Base-by-base conservation (phyloP, 176 grass and related monocot species). In the Guadua angustifolia region DNA sequence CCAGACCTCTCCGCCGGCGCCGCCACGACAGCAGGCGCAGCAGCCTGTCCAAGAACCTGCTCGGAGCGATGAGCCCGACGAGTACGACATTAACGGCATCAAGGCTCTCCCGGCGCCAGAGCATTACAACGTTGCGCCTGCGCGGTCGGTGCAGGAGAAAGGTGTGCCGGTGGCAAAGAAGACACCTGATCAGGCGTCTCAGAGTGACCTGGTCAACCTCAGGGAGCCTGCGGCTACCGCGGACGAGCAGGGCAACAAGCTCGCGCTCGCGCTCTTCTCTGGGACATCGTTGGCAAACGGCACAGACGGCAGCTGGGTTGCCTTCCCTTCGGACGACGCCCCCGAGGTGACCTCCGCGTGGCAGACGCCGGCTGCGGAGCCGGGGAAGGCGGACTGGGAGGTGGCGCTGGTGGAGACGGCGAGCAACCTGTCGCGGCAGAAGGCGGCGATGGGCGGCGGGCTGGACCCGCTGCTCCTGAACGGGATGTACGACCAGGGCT, bases 401-500 rank as follows among this genome's bases (percentile, higher is more conserved):
- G 62, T 95, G 4, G 87, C 77, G 8, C 85, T 98, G 0, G 93
- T 95, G 53, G 95, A 95, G 43, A 95, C 88, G 9, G 82, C 91
- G 9, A 98, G 91, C 79, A 93, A 73, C 80, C 87, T 95, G 53
- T 86, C 87, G 0, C 80, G 83, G 60, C 92, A 98, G 32, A 80
- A 84, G 35, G 85, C 89, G 0, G 39, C 82, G 17, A 38, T 98
- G 63, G 92, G 88, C 47, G 95, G 95, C 33, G 85, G 89, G 9
- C 7, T 98, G 26, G 88, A 98, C 75, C 76, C 92, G 1, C 79
- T 95, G 22, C 84, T 98, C 5, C 84, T 98, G 16, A 69, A 86
- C 72, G 89, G 93, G 9, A 98, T 95, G 95, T 98, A 93, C 60
- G 92, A 95, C 82, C 90, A 93, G 56, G 95, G 95, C 43, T 29